Evolutionary conservation across 2,329 filamentous ascomycete species (phyloP).

Genomic region (Penicillium crustosum): DNA sequence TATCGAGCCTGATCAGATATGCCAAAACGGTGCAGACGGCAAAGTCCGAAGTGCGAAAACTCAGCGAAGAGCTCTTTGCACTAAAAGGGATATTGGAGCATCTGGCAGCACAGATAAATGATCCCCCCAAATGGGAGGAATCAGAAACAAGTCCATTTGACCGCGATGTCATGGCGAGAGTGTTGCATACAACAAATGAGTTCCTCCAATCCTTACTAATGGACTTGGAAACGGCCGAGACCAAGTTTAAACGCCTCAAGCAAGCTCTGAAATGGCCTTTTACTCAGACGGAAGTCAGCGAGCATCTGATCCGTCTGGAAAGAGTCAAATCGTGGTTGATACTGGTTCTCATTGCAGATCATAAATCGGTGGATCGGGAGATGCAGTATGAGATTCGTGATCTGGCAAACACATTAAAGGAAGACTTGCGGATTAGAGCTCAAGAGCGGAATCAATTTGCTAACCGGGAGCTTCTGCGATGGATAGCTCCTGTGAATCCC

Average conservation of each 20-base stretch:
- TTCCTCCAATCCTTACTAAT: conserved; percentile 15
- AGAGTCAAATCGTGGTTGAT: conserved; percentile 26
- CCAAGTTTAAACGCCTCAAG: conserved; percentile 18
- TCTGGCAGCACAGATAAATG: conserved; percentile 5
- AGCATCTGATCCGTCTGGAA: conserved; percentile 17
- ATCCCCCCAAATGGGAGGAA: conserved; percentile 2
- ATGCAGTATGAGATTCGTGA: conserved; percentile 17
- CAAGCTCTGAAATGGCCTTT: conserved; percentile 23
- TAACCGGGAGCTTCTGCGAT: conserved; percentile 15
- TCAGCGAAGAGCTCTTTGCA: conserved; percentile 23
- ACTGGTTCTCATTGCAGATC: conserved; percentile 22
- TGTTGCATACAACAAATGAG: conserved; percentile 16
- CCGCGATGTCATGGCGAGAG: conserved; percentile 11
- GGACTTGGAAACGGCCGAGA: conserved; percentile 15
- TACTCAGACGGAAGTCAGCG: conserved; percentile 16
- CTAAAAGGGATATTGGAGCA: conserved; percentile 21
- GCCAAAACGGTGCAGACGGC: conserved; percentile 17
- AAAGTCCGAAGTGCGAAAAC: conserved; percentile 19
- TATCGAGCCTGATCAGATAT: conserved; percentile 18
- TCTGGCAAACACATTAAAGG: conserved; percentile 14
- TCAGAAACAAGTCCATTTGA: conserved; percentile 11
- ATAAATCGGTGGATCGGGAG: conserved; percentile 14
- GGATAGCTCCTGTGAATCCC: conserved; percentile 23
- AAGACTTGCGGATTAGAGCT: conserved; percentile 17
- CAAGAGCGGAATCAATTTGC: conserved; percentile 14